Conservation (phyloP, 805 yeast species). For the Scheffersomyces ergatensis region DNA sequence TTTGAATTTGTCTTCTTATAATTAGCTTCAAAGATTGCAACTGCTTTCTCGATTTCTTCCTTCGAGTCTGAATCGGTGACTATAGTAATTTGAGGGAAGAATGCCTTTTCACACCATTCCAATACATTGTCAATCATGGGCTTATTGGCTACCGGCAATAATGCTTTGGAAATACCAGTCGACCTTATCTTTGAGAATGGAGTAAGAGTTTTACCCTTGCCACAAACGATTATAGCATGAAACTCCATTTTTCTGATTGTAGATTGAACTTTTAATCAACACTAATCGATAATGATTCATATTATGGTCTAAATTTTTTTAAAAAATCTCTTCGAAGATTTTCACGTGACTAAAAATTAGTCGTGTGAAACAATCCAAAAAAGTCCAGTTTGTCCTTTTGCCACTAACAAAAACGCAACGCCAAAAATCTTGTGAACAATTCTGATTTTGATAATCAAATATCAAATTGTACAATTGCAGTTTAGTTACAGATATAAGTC, state of each 20-base stretch:
- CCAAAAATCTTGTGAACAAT: no score
- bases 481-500: no score
- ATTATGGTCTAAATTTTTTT: no score
- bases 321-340: no score
- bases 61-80: constrained; percentile 51
- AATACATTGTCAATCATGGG: constrained; percentile 86
- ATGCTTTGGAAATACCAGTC: constrained; percentile 75
- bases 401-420: neutral
- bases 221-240: constrained; percentile 89
- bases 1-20: constrained; percentile 10
- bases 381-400: no score
- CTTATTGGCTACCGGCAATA: constrained; percentile 84
- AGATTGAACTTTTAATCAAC: no score
- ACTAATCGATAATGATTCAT: no score
- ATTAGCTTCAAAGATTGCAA: constrained; percentile 6
- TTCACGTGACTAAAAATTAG: no score
- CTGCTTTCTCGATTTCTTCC: constrained; percentile 12
- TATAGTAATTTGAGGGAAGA: constrained; percentile 67
- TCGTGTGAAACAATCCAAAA: no score
- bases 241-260: no score
- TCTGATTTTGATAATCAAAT: no score
- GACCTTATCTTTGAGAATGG: constrained; percentile 68
- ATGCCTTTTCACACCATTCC: constrained; percentile 90
- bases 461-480: no score
- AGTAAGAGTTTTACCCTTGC: constrained; percentile 67